Evolutionary conservation across 2,329 filamentous ascomycete genomes (phyloP).

Genomic region (Myriosclerotinia duriaeana): DNA sequence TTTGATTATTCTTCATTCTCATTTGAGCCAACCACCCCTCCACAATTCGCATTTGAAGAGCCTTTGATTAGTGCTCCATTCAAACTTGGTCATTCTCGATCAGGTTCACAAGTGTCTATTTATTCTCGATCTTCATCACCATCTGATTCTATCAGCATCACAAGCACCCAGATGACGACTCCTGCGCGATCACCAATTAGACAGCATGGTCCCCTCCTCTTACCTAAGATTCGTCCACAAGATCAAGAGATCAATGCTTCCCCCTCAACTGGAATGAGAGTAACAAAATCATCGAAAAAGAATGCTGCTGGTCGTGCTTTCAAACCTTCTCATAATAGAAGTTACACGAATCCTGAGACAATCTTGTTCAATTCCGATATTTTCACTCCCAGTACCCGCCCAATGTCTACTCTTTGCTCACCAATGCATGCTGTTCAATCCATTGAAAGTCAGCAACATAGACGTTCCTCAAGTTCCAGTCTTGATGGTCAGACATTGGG

Average conservation of each 20-base stretch:
- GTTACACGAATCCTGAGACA: constrained; percentile 62
- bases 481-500: constrained; percentile 65
- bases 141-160: constrained; percentile 51
- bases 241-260: constrained; percentile 72
- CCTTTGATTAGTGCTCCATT: constrained; percentile 56
- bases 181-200: constrained; percentile 70
- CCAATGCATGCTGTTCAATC: constrained; percentile 36
- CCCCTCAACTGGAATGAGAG: constrained; percentile 47
- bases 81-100: constrained; percentile 44
- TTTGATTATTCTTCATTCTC: constrained; percentile 60
- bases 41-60: constrained; percentile 56
- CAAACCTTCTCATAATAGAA: constrained; percentile 54
- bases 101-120: constrained; percentile 43
- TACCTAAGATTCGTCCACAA: constrained; percentile 83
- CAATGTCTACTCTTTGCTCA: constrained; percentile 40
- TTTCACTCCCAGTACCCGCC: constrained; percentile 34
- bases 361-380: constrained; percentile 42
- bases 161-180: constrained; percentile 66
- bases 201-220: constrained; percentile 74
- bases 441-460: constrained; percentile 46
- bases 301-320: constrained; percentile 39
- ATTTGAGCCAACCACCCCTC: constrained; percentile 53
- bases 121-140: constrained; percentile 69
- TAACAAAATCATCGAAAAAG: constrained; percentile 48
- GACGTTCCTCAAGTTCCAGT: constrained; percentile 66